Conservation (phyloP, 2,329 filamentous ascomycete species). For the Pseudocercospora macadamiae region DNA sequence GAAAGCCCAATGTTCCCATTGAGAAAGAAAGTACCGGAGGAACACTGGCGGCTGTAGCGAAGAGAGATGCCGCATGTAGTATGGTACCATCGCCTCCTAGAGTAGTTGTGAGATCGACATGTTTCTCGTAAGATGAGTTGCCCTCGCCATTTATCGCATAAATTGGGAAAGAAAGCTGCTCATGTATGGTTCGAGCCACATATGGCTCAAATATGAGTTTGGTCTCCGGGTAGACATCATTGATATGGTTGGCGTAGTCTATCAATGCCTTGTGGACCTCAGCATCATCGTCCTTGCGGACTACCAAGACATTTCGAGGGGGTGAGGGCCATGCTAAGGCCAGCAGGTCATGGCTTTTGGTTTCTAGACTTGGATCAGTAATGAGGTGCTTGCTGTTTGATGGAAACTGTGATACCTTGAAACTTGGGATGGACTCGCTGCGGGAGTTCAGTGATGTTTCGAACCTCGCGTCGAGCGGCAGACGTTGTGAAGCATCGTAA, state of each 20-base stretch:
- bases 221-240: slow-evolving; percentile 75
- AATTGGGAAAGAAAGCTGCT: slow-evolving; percentile 71
- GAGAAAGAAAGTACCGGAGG: slow-evolving; percentile 93
- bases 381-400: slow-evolving; percentile 60
- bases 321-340: slow-evolving; percentile 69
- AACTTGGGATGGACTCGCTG: slow-evolving; percentile 65
- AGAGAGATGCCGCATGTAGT: slow-evolving; percentile 80
- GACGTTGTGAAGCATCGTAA: slow-evolving; percentile 58
- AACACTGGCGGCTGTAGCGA: slow-evolving; percentile 77
- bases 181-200: slow-evolving; percentile 72
- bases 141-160: slow-evolving; percentile 53
- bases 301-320: slow-evolving; percentile 68
- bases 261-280: slow-evolving; percentile 59
- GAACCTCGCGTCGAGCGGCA: slow-evolving; percentile 50
- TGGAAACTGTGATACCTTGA: slow-evolving; percentile 54
- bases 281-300: slow-evolving; percentile 66
- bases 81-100: slow-evolving; percentile 94
- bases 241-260: slow-evolving; percentile 70
- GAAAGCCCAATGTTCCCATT: slow-evolving; percentile 93
- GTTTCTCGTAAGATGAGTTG: slow-evolving; percentile 66
- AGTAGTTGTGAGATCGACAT: slow-evolving; percentile 86
- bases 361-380: slow-evolving; percentile 50
- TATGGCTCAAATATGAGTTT: slow-evolving; percentile 81
- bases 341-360: slow-evolving; percentile 61
- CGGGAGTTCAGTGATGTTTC: slow-evolving; percentile 55